These are phyloP conservation scores for Xylaria sp. DNA, from an alignment of 2,329 filamentous ascomycete genomes.

Conservation along the genomic window DNA sequence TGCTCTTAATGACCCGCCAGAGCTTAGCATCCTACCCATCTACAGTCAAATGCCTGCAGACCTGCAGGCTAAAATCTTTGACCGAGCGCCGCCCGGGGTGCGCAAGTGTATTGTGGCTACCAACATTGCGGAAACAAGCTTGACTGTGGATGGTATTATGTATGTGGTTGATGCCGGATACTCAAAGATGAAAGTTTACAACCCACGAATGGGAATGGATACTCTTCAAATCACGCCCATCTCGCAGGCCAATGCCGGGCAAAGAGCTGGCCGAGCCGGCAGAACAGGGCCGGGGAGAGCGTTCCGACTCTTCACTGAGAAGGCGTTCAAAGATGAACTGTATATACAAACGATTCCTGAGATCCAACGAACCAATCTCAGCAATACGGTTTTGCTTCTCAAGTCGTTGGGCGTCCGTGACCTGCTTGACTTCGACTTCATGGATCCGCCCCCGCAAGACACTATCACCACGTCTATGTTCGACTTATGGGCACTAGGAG, in stretches of 20 bases:
- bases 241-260: constrained; percentile 93
- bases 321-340: constrained; percentile 93
- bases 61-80: constrained; percentile 96
- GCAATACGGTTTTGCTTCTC: constrained; percentile 91
- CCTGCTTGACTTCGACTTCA: constrained; percentile 96
- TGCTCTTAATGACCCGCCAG: constrained; percentile 91
- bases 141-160: constrained; percentile 99
- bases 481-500: constrained; percentile 95
- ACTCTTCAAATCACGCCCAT: constrained; percentile 97
- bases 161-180: constrained; percentile 97
- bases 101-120: constrained; percentile 98
- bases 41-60: constrained; percentile 99
- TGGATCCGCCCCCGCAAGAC: constrained; percentile 98
- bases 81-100: constrained; percentile 87
- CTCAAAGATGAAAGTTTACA: constrained; percentile 98
- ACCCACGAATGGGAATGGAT: constrained; percentile 99
- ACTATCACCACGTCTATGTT: constrained; percentile 97
- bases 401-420: constrained; percentile 96
- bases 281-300: constrained; percentile 95
- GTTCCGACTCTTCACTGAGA: constrained; percentile 92
- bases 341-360: constrained; percentile 98
- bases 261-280: constrained; percentile 91
- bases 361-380: constrained; percentile 94
- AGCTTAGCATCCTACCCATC: constrained; percentile 93
- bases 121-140: constrained; percentile 96